These are phyloP conservation scores for Fusarium algeriense DNA, from an alignment of 2,329 filamentous ascomycete genomes.

Conservation along the genomic window DNA sequence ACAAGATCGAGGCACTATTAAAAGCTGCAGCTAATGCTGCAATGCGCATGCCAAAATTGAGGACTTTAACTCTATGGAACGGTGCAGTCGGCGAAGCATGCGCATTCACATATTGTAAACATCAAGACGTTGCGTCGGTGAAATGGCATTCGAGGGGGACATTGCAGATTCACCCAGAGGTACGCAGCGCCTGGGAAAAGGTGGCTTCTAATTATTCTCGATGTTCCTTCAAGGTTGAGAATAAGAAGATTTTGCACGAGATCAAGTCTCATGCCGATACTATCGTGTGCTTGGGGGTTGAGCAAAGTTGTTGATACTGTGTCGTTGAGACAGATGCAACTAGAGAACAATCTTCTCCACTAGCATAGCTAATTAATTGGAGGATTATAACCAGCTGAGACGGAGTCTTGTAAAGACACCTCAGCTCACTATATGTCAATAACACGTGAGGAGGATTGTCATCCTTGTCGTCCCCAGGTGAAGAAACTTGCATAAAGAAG, in stretches of 20 bases:
- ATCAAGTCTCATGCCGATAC: slow-evolving; percentile 28
- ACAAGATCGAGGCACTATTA: background rate
- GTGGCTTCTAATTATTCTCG: slow-evolving; percentile 2
- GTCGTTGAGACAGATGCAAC: slow-evolving; percentile 25
- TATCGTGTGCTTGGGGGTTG: slow-evolving; percentile 20
- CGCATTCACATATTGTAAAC: slow-evolving; percentile 11
- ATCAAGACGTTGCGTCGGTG: background rate
- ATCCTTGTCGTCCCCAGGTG: background rate
- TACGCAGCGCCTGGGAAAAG: slow-evolving; percentile 1
- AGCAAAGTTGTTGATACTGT: slow-evolving; percentile 14
- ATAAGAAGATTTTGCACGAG: background rate
- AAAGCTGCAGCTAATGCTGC: background rate
- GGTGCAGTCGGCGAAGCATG: slow-evolving; percentile 7
- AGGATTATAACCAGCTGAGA: too few species aligned
- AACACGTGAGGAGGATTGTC: background rate
- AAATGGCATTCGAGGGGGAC: slow-evolving; percentile 21
- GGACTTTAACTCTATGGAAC: slow-evolving; percentile 20
- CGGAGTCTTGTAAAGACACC: background rate
- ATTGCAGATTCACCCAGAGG: background rate
- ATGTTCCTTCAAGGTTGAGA: background rate
- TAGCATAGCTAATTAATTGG: accelerated
- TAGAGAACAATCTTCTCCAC: background rate
- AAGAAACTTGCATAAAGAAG: background rate
- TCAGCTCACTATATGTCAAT: background rate
- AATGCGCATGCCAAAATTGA: slow-evolving; percentile 19